Evolutionary conservation across 2,329 filamentous ascomycete species (phyloP).

Genomic region (Helotiales sp.): DNA sequence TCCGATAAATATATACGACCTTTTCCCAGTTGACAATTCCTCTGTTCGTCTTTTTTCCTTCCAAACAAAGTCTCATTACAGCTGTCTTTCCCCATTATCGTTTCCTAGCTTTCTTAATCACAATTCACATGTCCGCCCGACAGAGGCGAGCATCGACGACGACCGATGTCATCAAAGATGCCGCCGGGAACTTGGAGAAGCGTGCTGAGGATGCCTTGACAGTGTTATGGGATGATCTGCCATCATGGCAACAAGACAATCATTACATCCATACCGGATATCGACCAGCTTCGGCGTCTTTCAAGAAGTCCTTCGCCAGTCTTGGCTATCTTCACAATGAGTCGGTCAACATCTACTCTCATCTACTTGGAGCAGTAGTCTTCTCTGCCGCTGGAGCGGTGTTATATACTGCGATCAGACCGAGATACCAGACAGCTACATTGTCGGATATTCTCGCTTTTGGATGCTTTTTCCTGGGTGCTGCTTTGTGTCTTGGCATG

Average conservation of each 20-base stretch:
- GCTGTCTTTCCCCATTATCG: not conserved
- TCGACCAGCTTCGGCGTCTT: slow-evolving; percentile 66
- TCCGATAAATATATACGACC: not conserved
- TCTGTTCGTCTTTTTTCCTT: not conserved
- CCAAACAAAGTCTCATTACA: not conserved
- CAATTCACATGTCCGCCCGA: slow-evolving; percentile 34
- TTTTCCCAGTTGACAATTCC: not conserved
- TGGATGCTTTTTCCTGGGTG: slow-evolving; percentile 78
- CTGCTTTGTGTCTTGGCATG: slow-evolving; percentile 75
- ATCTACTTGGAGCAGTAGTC: slow-evolving; percentile 67
- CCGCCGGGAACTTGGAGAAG: slow-evolving; percentile 35
- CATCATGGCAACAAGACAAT: slow-evolving; percentile 66
- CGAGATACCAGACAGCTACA: slow-evolving; percentile 69
- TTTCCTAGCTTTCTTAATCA: not conserved
- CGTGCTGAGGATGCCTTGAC: slow-evolving; percentile 48
- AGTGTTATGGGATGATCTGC: slow-evolving; percentile 57
- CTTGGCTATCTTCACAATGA: slow-evolving; percentile 66
- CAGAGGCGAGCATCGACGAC: slow-evolving; percentile 38
- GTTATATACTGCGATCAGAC: slow-evolving; percentile 62
- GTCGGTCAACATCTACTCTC: slow-evolving; percentile 74
- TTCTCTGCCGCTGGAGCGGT: slow-evolving; percentile 57
- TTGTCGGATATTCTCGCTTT: slow-evolving; percentile 72
- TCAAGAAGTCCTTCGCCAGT: slow-evolving; percentile 59
- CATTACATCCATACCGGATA: slow-evolving; percentile 72
- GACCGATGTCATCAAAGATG: slow-evolving; percentile 33